Evolutionary conservation across 192 early-diverging fungal genomes (phyloP).

Genomic region (Oehlia diaphana): DNA sequence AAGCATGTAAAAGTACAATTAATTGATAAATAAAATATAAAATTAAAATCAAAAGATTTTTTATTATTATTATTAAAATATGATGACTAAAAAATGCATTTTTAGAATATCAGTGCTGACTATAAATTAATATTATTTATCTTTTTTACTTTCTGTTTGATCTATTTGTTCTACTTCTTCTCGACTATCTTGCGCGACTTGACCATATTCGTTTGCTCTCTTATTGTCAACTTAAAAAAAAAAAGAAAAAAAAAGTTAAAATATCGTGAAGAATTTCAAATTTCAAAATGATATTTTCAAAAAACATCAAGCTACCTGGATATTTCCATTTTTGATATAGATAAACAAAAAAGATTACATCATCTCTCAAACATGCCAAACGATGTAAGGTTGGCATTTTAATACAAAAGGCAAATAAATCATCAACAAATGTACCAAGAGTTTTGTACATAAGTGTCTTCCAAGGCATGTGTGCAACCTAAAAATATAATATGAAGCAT

Average conservation of each 20-base stretch:
- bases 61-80: not conserved
- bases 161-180: slow-evolving; percentile 12
- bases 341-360: slow-evolving; percentile 86
- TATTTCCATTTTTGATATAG: slow-evolving; percentile 83
- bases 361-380: slow-evolving; percentile 82
- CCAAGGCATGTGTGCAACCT: slow-evolving; percentile 93
- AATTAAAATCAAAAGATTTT: not conserved
- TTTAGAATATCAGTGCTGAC: not conserved
- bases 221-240: slow-evolving; percentile 61
- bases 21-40: not conserved
- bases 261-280: not conserved
- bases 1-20: no score
- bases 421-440: slow-evolving; percentile 71
- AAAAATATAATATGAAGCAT: slow-evolving; percentile 37
- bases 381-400: slow-evolving; percentile 92
- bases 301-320: slow-evolving; percentile 30
- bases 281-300: no score
- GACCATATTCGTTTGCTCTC: slow-evolving; percentile 89
- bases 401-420: slow-evolving; percentile 92
- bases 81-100: not conserved
- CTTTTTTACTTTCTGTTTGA: slow-evolving; percentile 39
- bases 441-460: slow-evolving; percentile 92
- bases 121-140: slow-evolving; percentile 36
- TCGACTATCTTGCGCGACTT: slow-evolving; percentile 50
- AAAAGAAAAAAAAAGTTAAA: not conserved